A percentile compares a stretch with the other conserved stretches of the same genome.
Conservation (phyloP, 768 basidiomycete species). For the Macrolepiota fuliginosa region DNA sequence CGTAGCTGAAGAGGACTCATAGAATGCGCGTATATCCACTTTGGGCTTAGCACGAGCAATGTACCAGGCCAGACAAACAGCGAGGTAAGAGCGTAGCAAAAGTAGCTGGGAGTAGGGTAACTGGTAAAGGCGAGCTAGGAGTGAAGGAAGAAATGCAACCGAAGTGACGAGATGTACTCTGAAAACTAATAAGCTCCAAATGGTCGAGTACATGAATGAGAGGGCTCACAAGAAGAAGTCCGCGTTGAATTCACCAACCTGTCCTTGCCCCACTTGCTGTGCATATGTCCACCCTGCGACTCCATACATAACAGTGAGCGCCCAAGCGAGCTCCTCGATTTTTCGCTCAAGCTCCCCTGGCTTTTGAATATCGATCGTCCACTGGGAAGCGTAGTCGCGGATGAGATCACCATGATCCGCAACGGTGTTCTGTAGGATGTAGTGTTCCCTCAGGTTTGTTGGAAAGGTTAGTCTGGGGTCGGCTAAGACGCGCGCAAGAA, state of each 20-base stretch:
- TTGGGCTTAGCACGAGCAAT: constrained; percentile 52
- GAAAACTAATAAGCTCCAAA: background rate
- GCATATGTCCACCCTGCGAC: constrained; percentile 49
- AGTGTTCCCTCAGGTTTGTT: constrained; percentile 15
- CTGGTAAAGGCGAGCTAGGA: constrained; percentile 34
- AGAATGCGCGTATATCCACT: constrained; percentile 51
- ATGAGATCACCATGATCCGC: constrained; percentile 39
- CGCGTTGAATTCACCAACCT: constrained; percentile 37
- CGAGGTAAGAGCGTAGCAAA: constrained; percentile 58
- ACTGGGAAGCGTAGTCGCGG: constrained; percentile 37
- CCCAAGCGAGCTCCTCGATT: constrained; percentile 63
- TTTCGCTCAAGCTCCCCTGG: constrained; percentile 45
- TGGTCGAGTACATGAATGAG: background rate
- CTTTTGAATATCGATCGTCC: constrained; percentile 37
- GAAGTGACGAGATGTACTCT: constrained; percentile 72
- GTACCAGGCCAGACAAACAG: constrained; percentile 49
- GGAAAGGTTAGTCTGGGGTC: constrained; percentile 38
- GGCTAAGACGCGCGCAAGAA: constrained; percentile 52
- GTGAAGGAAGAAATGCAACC: constrained; percentile 54
- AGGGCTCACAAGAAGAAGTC: constrained; percentile 60
- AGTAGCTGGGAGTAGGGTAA: constrained; percentile 41
- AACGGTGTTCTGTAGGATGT: constrained; percentile 31
- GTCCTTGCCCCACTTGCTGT: constrained; percentile 21
- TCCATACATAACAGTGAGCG: constrained; percentile 51
- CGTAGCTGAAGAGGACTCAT: constrained; percentile 22